Evolutionary conservation across 768 basidiomycete genomes (phyloP), one percentile per base, ranked within the genome.

Genomic region (Trametes punicea): DNA sequence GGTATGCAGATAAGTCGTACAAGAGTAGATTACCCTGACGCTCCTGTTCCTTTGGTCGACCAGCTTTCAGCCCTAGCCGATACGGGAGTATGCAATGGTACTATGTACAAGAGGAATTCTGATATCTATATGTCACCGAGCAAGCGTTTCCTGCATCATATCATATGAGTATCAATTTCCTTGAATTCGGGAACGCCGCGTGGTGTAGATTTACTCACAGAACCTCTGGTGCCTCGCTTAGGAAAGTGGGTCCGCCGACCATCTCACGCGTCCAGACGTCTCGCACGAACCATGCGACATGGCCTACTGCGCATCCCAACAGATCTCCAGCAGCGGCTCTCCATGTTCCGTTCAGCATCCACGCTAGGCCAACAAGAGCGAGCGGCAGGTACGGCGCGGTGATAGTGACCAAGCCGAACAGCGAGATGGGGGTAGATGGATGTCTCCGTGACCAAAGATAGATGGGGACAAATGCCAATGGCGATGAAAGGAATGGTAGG

Each of bases 371-470:
- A 20, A 98, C 90, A 30, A 98, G 85, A 0, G 93, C 93, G 27
- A 95, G 72, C 2, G 96, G 96, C 6, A 99, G 85, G 70, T 99
- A 98, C 0, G 96, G 93, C 0, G 96, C 96, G 0, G 92, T 88
- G 66, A 99, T 94, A 3, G 92, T 98, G 65, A 98, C 79, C 25
- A 98, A 76, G 8, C 96, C 96, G 64, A 99, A 97, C 15, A 99
- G 82, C 2, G 93, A 95, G 55, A 99, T 93, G n/a, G 93, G 92
- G 3, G 93, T 92, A 4, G 88, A 84, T 3, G 96, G 94, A 69
- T 99, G 96, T 20, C 94, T 81, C 50, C 96, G 78, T 16, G 94
- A 93, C 97, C 97, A 99, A 57, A 98, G 78, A 70, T 99, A 99
- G 36, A 98, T 97, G 3, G 96, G 89, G 2, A 96, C 91, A 66